phyloP scores from a whole-genome alignment of 768 basidiomycete genomes.

The Amanita thiersii region DNA sequence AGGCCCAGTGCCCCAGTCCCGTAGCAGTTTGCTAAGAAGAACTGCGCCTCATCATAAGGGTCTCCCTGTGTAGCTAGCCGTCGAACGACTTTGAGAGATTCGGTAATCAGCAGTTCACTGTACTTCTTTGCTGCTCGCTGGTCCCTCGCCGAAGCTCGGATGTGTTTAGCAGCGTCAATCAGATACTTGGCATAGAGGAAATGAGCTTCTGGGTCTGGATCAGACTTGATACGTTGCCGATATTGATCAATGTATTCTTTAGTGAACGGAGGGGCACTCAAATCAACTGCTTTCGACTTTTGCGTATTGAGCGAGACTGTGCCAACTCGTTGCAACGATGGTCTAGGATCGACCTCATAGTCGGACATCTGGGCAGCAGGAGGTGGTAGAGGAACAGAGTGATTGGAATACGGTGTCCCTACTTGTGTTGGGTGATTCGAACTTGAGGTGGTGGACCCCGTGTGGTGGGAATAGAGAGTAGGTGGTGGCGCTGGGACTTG shows the following conservation, averaged over 20 bases:
- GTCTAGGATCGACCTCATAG: conserved; percentile 51
- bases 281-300: conserved; percentile 76
- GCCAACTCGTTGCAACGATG: conserved; percentile 46
- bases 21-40: conserved; percentile 96
- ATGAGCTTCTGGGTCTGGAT: conserved; percentile 97
- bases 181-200: conserved; percentile 98
- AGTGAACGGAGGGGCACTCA: conserved; percentile 80
- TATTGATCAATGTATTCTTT: conserved; percentile 98
- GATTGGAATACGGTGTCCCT: conserved; percentile 12
- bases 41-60: conserved; percentile 93
- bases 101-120: conserved; percentile 76
- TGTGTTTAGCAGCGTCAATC: conserved; percentile 94
- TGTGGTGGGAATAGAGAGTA: conserved; percentile 14
- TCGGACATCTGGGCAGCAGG: conserved; percentile 17
- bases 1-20: conserved; percentile 95
- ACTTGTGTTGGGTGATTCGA: conserved; percentile 23
- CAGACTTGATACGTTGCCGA: conserved; percentile 92
- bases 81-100: conserved; percentile 88
- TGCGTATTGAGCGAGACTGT: conserved; percentile 24
- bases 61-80: conserved; percentile 88
- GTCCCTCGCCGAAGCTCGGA: conserved; percentile 65
- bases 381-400: conserved; percentile 18
- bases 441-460: conserved; percentile 18
- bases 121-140: conserved; percentile 86
- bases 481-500: conserved; percentile 21